Percentiles rank a stretch among this genome's conserved stretches.
phyloP scores from a whole-genome alignment of 73 alveolate species.

The Paramecium sonneborni region DNA sequence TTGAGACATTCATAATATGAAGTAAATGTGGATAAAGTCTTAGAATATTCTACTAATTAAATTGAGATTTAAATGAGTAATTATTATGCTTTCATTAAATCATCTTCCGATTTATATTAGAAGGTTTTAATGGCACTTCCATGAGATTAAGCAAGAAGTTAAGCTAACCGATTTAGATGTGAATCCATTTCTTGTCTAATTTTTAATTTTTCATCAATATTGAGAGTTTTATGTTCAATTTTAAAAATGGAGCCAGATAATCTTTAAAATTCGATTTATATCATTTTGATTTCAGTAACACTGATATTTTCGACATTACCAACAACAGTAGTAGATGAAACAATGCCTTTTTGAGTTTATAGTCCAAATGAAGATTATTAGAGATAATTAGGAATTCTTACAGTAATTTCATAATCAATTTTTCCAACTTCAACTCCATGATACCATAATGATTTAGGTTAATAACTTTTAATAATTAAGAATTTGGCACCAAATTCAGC shows the following conservation, averaged over 20 bases:
- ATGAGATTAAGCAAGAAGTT: not conserved
- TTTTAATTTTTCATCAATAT: not conserved
- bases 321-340: not conserved
- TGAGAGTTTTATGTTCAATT: not conserved
- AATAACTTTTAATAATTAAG: not conserved
- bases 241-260: not conserved
- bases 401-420: not conserved
- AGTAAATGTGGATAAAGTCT: not conserved
- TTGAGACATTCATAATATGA: conserved; percentile 6
- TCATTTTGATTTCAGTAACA: not conserved
- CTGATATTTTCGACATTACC: not conserved
- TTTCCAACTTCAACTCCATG: conserved; percentile 36
- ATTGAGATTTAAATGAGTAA: not conserved
- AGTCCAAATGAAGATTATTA: conserved; percentile 19
- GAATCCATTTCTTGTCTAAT: not conserved
- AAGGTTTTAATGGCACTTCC: not conserved
- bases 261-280: not conserved
- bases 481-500: not conserved
- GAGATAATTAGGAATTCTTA: not conserved
- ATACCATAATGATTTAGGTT: conserved; percentile 43
- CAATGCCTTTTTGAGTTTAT: conserved; percentile 30
- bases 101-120: conserved; percentile 30
- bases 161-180: not conserved
- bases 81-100: conserved; percentile 17
- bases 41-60: not conserved